phyloP scores from a whole-genome alignment of 345 rosid species.

The Citrus unshiu region DNA sequence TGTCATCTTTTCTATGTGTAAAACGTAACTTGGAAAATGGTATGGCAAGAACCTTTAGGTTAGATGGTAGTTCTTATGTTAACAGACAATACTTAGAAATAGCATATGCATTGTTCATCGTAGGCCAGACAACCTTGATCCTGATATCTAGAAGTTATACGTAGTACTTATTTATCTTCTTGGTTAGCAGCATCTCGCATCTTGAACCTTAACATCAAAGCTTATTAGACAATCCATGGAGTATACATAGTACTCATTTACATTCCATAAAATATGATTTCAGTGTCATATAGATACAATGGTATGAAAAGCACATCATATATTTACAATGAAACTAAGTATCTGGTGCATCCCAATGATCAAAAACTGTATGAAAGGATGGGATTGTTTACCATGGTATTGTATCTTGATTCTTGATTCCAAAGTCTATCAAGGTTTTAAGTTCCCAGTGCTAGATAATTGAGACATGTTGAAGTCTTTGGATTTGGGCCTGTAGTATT shows the following conservation, averaged over 20 bases:
- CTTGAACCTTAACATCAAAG: background rate
- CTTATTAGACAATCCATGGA: background rate
- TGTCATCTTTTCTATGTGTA: background rate
- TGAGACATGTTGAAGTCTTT: background rate
- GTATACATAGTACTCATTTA: background rate
- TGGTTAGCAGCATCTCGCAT: background rate
- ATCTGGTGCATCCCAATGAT: background rate
- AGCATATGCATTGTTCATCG: background rate
- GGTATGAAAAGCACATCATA: background rate
- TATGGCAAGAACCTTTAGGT: background rate
- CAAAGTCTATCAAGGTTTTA: background rate
- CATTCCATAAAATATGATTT: too few relatives aligned
- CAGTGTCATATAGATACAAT: background rate
- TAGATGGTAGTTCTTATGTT: background rate
- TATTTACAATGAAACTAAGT: background rate
- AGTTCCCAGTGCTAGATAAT: background rate
- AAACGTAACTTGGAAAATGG: background rate
- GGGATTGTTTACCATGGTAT: background rate
- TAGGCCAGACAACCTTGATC: background rate
- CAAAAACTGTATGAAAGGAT: background rate
- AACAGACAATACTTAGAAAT: background rate
- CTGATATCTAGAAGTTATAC: background rate
- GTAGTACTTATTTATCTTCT: background rate
- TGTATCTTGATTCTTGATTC: background rate
- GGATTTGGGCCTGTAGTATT: background rate